Base-by-base conservation (phyloP, 495 filamentous ascomycete genomes). In the Penicillium soppii region DNA sequence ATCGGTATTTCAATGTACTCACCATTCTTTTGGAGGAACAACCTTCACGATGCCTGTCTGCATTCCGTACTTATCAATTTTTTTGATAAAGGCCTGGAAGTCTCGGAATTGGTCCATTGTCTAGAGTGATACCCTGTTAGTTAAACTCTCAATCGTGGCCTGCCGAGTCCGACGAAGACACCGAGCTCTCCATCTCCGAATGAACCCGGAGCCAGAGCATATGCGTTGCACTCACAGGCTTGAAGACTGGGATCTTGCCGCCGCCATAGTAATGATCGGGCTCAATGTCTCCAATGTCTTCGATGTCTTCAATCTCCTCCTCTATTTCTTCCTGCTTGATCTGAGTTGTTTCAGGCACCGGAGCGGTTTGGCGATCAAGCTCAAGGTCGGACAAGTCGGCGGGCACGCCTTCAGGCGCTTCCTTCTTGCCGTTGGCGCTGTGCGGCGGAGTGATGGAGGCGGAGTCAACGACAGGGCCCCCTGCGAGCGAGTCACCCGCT, bases 21-120 rank as follows among this genome's bases (percentile, higher is more conserved):
- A 90, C 94, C 94, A 98, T 84, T 97, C 95, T 61, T 87, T 75
- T 2, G 94, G 95, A 25, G 94, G 92, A 53, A 97, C 84, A 39
- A 98, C 87, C 68, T 97, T 97, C 61, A 97, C 80, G 61, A 98
- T 97, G 12, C 94, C 94, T 12, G 90, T 90, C 70, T 89, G 87
- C 94, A 97, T 98, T 58, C 94, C 94, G 67, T 97, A 95, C 52
- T 85, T 84, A 65, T 97, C 87, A 54, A 97, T 83, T 67, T 88
- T 94, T 38, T 84, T 78, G 75, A 95, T 86, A 71, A 91, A 97
- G 52, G 77, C 77, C 66, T 90, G 88, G 72, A 98, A 98, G 67
- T 88, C 89, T 47, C 81, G 79, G 71, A 97, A 98, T 73, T 98
- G 91, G 39, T 87, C 81, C 90, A 96, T 92, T 39, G 87, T 90